Percentiles rank a stretch among this genome's conserved stretches.
Conservation (phyloP, 129 eudicot species). For the Oenanthe sinensis region DNA sequence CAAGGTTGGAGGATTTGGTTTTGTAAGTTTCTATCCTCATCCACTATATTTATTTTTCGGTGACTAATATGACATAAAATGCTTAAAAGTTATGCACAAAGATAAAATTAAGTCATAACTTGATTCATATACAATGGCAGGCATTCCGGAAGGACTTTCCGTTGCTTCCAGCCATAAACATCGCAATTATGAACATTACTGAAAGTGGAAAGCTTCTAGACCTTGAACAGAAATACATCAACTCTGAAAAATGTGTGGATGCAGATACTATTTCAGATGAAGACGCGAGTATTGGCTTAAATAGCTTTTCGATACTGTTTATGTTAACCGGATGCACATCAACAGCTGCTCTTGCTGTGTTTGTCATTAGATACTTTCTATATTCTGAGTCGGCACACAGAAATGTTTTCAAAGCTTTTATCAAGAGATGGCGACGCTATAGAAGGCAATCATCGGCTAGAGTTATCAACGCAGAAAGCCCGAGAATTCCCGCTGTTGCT, state of each 20-base stretch:
- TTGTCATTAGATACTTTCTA: neutral
- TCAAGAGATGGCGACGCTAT: neutral
- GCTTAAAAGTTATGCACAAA: no score
- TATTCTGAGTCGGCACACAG: neutral
- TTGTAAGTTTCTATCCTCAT: conserved; percentile 20
- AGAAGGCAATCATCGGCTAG: neutral
- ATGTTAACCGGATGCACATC: neutral
- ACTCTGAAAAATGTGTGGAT: neutral
- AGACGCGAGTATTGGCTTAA: neutral
- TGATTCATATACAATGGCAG: neutral
- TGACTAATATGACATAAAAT: no score
- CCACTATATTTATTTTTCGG: no score
- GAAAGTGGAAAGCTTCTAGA: neutral
- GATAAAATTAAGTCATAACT: no score
- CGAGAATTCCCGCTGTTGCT: neutral
- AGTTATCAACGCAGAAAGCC: neutral
- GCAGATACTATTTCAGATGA: neutral
- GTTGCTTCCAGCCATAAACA: neutral
- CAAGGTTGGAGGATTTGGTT: conserved; percentile 57
- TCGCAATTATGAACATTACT: neutral
- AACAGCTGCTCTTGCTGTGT: neutral
- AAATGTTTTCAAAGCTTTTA: neutral
- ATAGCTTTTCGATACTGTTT: neutral
- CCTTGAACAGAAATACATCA: neutral
- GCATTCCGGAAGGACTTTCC: neutral